Conservation (phyloP, 225 moss, liverwort and hornwort species). For the Bryoerythrophyllum caledonicum region DNA sequence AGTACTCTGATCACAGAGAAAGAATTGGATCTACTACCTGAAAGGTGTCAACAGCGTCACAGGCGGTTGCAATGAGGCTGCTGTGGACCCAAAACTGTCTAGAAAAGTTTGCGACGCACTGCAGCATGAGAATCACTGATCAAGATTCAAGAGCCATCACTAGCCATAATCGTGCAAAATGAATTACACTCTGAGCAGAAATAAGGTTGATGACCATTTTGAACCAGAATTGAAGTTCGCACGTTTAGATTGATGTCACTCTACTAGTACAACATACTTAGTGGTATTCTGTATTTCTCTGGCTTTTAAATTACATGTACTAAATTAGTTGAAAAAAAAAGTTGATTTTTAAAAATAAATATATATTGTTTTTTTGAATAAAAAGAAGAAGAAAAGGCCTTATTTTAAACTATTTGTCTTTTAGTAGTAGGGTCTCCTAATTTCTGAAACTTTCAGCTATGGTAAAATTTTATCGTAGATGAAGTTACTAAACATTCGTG, state of each 20-base stretch:
- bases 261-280: not conserved
- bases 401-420: too few species aligned
- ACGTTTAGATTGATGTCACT: too few species aligned
- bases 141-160: constrained; percentile 1
- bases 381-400: too few species aligned
- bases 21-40: constrained; percentile 36
- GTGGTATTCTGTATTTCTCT: too few species aligned
- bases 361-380: too few species aligned
- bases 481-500: too few species aligned
- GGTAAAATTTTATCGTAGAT: too few species aligned
- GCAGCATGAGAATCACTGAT: constrained; percentile 14
- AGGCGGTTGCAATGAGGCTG: constrained; percentile 61
- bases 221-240: too few species aligned
- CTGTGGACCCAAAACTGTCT: constrained; percentile 52
- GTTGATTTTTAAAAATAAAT: too few species aligned
- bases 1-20: not conserved
- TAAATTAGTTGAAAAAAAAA: not conserved
- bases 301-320: not conserved
- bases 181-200: not conserved
- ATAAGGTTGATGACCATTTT: not conserved
- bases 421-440: too few species aligned
- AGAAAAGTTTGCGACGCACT: constrained; percentile 66
- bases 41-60: constrained; percentile 55
- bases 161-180: not conserved
- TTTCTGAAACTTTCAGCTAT: too few species aligned